These are phyloP conservation scores for Leishmania turanica DNA, from an alignment of 208 protist species.

Conservation along the genomic window DNA sequence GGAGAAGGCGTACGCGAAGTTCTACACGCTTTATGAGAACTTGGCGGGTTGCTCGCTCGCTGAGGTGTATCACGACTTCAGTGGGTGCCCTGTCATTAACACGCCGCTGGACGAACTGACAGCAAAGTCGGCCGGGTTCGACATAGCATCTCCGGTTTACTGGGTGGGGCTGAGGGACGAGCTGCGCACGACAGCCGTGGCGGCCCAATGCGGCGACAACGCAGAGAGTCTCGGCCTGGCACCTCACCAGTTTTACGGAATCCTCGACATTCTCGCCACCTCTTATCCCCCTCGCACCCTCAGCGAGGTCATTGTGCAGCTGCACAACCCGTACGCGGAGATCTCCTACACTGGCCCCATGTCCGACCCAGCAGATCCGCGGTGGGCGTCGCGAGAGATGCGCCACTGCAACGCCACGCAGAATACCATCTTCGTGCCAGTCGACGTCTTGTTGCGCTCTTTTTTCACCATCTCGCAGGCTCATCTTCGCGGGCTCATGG, in stretches of 20 bases:
- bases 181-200: constrained; percentile 37
- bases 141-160: constrained; percentile 45
- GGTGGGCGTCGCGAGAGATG: constrained; percentile 44
- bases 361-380: constrained; percentile 42
- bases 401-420: constrained; percentile 17
- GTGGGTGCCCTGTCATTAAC: constrained; percentile 51
- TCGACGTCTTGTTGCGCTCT: constrained; percentile 42
- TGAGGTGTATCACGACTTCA: constrained; percentile 72
- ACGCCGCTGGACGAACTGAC: constrained; percentile 27
- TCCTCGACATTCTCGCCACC: constrained; percentile 46
- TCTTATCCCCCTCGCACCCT: constrained; percentile 29
- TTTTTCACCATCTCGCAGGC: constrained; percentile 55
- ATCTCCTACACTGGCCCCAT: constrained; percentile 63
- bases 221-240: constrained; percentile 39
- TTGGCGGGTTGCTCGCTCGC: constrained; percentile 55
- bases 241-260: constrained; percentile 52
- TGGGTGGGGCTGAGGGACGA: constrained; percentile 53
- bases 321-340: constrained; percentile 60
- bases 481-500: constrained; percentile 37
- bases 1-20: constrained; percentile 84
- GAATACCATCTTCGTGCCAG: constrained; percentile 64
- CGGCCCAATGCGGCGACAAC: constrained; percentile 25
- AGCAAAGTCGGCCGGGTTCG: constrained; percentile 30
- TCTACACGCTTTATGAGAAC: constrained; percentile 74
- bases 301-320: constrained; percentile 54